These are phyloP conservation scores for Ustilago curta DNA, from an alignment of 1,284 basidiomycete species.

Conservation along the genomic window DNA sequence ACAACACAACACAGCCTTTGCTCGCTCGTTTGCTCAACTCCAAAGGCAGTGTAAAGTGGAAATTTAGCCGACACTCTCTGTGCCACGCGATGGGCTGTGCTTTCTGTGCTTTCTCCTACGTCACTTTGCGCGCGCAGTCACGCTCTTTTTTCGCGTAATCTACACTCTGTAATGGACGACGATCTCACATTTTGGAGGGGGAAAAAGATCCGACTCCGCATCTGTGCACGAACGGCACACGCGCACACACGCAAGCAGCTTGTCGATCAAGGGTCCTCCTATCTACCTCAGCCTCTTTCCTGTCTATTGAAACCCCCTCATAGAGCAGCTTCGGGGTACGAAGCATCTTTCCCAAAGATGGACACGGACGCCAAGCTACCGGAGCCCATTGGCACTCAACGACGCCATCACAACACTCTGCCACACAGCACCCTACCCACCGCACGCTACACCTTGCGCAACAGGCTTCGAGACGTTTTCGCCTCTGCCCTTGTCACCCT, in stretches of 20 bases:
- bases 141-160: conserved; percentile 7
- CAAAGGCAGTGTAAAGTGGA: conserved; percentile 1
- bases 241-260: neutral
- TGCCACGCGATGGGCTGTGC: conserved; percentile 4
- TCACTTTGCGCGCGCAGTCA: conserved; percentile 4
- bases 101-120: conserved; percentile 4
- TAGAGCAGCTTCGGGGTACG: too few relatives aligned
- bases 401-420: neutral
- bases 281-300: neutral
- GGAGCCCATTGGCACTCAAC: conserved; percentile 11
- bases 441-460: neutral
- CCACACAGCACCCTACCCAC: neutral
- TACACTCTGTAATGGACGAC: neutral
- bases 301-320: too few relatives aligned
- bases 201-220: neutral
- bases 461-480: conserved; percentile 9
- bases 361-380: conserved; percentile 22
- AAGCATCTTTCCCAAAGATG: conserved; percentile 5
- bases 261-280: conserved; percentile 22
- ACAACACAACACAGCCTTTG: neutral
- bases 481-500: conserved; percentile 13
- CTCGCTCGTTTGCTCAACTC: neutral
- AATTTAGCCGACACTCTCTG: neutral
- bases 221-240: conserved; percentile 4
- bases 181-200: neutral